These are phyloP conservation scores for Penicillium occitanis DNA, from an alignment of 2,329 filamentous ascomycete species.

Conservation along the genomic window DNA sequence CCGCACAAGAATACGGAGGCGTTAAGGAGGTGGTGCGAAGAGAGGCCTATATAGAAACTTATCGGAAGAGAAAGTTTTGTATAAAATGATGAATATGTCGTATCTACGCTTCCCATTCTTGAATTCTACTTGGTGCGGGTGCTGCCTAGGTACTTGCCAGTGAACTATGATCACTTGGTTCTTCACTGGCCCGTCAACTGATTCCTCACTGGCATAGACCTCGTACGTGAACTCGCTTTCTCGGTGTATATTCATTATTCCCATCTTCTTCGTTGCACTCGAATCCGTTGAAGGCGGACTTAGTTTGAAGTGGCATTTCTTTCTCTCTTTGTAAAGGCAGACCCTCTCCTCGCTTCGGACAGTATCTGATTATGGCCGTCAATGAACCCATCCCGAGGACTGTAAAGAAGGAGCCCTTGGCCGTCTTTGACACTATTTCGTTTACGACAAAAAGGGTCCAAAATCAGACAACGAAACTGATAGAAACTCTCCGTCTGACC, in stretches of 20 bases:
- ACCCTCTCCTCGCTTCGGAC: neutral
- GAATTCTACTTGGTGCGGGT: neutral
- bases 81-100: neutral
- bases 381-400: neutral
- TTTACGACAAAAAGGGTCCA: neutral
- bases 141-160: neutral
- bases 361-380: neutral
- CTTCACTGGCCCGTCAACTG: neutral
- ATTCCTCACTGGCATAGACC: neutral
- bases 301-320: neutral
- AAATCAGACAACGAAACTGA: neutral
- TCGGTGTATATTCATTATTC: neutral
- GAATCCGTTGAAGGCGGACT: neutral
- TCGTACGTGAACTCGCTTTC: neutral
- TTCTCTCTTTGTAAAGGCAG: neutral
- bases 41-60: conserved; percentile 14
- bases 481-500: neutral
- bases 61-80: neutral
- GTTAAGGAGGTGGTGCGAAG: conserved; percentile 64
- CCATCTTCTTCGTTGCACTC: neutral
- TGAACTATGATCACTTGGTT: neutral
- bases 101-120: neutral
- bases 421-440: neutral
- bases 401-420: neutral
- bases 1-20: conserved; percentile 67